Evolutionary conservation across 192 early-diverging fungal genomes (phyloP).

Genomic region (Martensiomyces pterosporus): DNA sequence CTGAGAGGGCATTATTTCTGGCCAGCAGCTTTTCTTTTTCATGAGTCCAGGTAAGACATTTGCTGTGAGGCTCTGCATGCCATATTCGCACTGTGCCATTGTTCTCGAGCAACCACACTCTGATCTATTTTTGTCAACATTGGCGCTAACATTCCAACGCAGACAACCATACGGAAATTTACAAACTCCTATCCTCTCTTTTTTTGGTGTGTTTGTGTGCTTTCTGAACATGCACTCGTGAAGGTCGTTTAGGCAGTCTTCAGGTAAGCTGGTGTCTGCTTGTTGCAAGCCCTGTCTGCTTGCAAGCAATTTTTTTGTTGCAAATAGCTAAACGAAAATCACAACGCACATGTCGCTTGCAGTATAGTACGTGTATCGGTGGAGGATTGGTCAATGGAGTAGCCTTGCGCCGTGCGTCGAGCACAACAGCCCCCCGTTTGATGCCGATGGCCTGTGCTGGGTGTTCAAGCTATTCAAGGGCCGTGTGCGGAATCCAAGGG

Average conservation of each 20-base stretch:
- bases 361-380: constrained; percentile 50
- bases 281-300: not conserved
- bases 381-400: constrained; percentile 50
- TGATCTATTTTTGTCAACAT: no score
- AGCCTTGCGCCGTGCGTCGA: constrained; percentile 43
- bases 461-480: constrained; percentile 51
- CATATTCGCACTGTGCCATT: no score
- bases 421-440: constrained; percentile 48
- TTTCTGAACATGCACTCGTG: no score
- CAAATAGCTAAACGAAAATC: not conserved
- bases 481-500: constrained; percentile 34
- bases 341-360: not conserved
- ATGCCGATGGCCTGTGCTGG: constrained; percentile 47
- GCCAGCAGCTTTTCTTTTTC: no score
- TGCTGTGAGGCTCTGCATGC: no score
- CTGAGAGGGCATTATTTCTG: no score
- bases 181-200: no score
- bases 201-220: no score
- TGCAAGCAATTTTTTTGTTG: constrained; percentile 1
- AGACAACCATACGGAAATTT: no score
- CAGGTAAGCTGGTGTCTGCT: constrained; percentile 19
- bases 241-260: constrained; percentile 26
- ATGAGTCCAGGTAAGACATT: constrained; percentile 1
- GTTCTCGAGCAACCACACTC: no score
- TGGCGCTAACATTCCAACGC: no score